Evolutionary conservation across 2,329 filamentous ascomycete species (phyloP).

Genomic region (Pestalotiopsis sp.): DNA sequence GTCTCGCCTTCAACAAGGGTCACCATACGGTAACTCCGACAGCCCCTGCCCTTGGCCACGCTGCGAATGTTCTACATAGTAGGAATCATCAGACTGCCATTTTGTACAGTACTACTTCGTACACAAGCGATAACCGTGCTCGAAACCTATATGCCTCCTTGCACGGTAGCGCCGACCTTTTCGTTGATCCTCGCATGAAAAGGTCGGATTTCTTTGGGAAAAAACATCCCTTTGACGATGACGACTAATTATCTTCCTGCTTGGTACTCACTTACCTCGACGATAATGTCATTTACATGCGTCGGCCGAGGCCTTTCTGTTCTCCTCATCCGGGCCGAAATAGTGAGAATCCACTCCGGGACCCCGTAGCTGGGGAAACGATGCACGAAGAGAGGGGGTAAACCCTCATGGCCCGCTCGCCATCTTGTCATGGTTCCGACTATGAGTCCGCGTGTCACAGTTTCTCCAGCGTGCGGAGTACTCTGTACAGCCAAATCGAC

Average conservation of each 20-base stretch:
- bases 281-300: too few species aligned
- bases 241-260: not conserved
- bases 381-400: not conserved
- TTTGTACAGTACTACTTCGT: not conserved
- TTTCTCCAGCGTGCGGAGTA: not conserved
- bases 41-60: not conserved
- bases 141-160: not conserved
- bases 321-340: not conserved
- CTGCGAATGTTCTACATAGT: not conserved
- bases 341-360: not conserved
- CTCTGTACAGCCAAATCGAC: not conserved
- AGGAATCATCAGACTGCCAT: not conserved
- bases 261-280: too few species aligned
- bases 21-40: not conserved
- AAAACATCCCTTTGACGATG: not conserved
- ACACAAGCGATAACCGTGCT: not conserved
- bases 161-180: not conserved
- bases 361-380: not conserved
- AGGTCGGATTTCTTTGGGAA: not conserved
- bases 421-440: not conserved
- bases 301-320: not conserved
- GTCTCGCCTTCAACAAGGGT: not conserved
- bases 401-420: not conserved
- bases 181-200: not conserved
- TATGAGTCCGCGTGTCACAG: not conserved